Evolutionary conservation across 2,329 filamentous ascomycete genomes (phyloP).

Genomic region (Berkeleyomyces rouxiae): DNA sequence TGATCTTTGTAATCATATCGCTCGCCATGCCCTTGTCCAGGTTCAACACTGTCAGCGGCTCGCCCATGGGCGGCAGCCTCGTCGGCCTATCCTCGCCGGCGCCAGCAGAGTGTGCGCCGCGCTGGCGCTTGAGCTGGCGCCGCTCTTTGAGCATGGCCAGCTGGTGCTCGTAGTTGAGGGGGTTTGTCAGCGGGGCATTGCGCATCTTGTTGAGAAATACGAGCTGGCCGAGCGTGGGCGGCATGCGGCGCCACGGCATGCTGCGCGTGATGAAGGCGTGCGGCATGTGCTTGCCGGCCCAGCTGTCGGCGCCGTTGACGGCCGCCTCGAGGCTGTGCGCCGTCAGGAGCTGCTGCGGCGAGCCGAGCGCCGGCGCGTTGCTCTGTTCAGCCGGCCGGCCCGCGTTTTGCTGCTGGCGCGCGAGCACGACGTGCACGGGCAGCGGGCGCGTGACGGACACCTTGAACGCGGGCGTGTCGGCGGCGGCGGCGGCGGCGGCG

Average conservation of each 20-base stretch:
- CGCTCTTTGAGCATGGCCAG: slow-evolving; percentile 28
- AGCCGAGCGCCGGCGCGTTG: slow-evolving; percentile 25
- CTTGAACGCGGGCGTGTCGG: neutral
- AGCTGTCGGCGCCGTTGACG: slow-evolving; percentile 73
- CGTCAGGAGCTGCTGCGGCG: slow-evolving; percentile 50
- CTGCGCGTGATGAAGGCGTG: slow-evolving; percentile 47
- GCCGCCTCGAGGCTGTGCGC: slow-evolving; percentile 54
- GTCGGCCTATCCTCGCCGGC: no score
- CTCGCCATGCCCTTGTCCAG: slow-evolving; percentile 65
- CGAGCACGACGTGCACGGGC: neutral
- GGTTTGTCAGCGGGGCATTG: slow-evolving; percentile 21
- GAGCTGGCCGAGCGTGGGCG: slow-evolving; percentile 50
- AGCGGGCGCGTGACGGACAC: neutral
- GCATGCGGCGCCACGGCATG: slow-evolving; percentile 51
- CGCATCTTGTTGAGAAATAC: slow-evolving; percentile 52
- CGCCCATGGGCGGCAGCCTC: slow-evolving; percentile 10
- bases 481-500: slow-evolving; percentile 41
- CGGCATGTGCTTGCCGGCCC: slow-evolving; percentile 48
- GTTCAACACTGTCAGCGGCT: slow-evolving; percentile 35
- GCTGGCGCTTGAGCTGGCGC: no score
- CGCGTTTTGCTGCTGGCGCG: neutral
- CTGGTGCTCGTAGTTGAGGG: slow-evolving; percentile 22
- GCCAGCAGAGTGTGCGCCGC: neutral
- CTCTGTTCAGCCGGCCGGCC: neutral
- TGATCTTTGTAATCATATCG: slow-evolving; percentile 87